Evolutionary conservation across 2,329 filamentous ascomycete genomes (phyloP), one percentile per base, ranked within the genome.

Genomic region (Fusarium citri): DNA sequence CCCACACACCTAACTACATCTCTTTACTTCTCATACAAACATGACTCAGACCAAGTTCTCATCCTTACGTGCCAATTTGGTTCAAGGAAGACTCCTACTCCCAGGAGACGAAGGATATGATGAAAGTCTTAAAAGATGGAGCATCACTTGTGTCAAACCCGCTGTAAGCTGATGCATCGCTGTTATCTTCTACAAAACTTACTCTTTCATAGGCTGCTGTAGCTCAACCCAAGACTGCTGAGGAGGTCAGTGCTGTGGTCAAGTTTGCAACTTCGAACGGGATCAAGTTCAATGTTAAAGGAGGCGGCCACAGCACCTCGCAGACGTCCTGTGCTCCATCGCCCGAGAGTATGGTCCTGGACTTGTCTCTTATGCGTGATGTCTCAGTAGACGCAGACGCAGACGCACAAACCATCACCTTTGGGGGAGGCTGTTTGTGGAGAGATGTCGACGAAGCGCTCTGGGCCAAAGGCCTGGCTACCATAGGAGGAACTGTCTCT

Each of bases 401-500:
- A 0, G 76, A 78, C 3, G 79, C 78, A 12, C 79, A 82, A 65
- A 84, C 82, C 2, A 80, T 88, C 55, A 80, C 77, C 0, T 84
- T 82, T 22, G 82, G 84, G 59, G 86, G 87, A 26, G 87, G 87
- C 10, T 82, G 83, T 45, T 73, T 81, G 4, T 88, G 87, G 86
- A 79, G 78, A 57, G 84, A 88, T 70, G 83, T 89, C 15, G 87
- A 90, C 67, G 76, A 80, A 8, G 83, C 83, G 0, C 83, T 83
- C 0, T 84, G 80, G 54, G 76, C 82, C 49, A 78, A 87, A 70
- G 82, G 83, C 1, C 81, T 90, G 5, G 88, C 87, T 4, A 87
- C 87, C 2, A 86, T 89, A 0, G 88, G 88, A 11, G 89, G 89
- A 5, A 89, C 88, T 0, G 87, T 90, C 12, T 86, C 86, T 43